Evolutionary conservation across 2,329 filamentous ascomycete genomes (phyloP).

Genomic region (Aspergillus pseudoviridinutans): DNA sequence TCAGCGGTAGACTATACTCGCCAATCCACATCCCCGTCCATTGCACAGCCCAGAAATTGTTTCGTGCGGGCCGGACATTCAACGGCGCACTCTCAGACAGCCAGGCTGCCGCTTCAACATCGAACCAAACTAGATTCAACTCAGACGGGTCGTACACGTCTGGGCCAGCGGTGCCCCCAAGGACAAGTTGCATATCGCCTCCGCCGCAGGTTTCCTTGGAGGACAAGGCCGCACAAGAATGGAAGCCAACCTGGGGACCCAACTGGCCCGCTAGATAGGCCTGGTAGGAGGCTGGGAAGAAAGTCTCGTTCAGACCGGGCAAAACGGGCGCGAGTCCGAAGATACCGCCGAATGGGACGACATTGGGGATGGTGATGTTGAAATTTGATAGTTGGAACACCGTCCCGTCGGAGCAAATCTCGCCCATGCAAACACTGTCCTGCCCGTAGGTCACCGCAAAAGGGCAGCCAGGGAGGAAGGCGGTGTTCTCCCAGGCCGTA

Average conservation of each 20-base stretch:
- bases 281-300: background rate
- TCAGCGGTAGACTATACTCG: background rate
- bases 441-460: no score
- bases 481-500: background rate
- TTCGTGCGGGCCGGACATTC: background rate
- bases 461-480: no score
- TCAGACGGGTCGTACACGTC: no score
- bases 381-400: background rate
- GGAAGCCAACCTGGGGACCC: no score
- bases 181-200: no score
- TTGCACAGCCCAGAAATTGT: background rate
- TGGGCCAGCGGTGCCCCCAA: no score
- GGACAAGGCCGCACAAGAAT: no score
- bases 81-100: background rate
- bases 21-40: background rate
- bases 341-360: background rate
- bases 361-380: background rate
- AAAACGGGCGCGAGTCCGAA: background rate
- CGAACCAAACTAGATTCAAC: no score
- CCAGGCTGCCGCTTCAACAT: background rate
- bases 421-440: no score
- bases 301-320: background rate
- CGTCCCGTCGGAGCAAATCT: no score
- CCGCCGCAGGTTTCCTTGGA: no score
- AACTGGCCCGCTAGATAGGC: background rate